phyloP scores from a whole-genome alignment of 306 rosid species.

The Citrullus amarus region DNA sequence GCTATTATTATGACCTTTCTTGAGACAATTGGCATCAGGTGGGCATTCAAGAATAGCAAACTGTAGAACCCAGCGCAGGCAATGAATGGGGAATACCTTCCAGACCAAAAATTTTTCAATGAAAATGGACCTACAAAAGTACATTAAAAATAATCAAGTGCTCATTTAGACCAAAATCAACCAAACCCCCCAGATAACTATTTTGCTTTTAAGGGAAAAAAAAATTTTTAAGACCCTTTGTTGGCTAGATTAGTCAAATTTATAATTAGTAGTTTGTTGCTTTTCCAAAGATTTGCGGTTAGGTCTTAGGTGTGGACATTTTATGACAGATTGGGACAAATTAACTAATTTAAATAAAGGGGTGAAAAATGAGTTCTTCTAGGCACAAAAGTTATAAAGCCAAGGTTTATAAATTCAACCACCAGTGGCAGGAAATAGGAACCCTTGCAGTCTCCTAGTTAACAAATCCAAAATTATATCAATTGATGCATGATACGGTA shows the following conservation, averaged over 20 bases:
- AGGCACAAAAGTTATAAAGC: not conserved
- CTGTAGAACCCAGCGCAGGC: conserved; percentile 91
- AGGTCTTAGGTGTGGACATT: not conserved
- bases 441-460: not conserved
- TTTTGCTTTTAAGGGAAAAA: not conserved
- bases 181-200: not conserved
- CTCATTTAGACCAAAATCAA: not conserved
- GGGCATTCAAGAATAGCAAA: conserved; percentile 63
- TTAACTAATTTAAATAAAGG: not conserved
- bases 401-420: not conserved
- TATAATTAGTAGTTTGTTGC: not conserved
- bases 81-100: conserved; percentile 82
- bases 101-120: conserved; percentile 75
- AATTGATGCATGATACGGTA: not conserved
- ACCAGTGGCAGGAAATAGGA: not conserved
- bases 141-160: conserved; percentile 9
- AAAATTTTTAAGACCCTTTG: not conserved
- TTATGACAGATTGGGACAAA: not conserved
- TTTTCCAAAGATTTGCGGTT: not conserved
- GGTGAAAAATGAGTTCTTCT: not conserved
- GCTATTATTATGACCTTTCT: conserved; percentile 23
- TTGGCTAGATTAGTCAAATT: not conserved
- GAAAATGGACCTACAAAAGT: conserved; percentile 59
- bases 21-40: conserved; percentile 34
- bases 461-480: not conserved